Base-by-base conservation (phyloP, 208 protist species). In the Trypanosoma cruzi region DNA sequence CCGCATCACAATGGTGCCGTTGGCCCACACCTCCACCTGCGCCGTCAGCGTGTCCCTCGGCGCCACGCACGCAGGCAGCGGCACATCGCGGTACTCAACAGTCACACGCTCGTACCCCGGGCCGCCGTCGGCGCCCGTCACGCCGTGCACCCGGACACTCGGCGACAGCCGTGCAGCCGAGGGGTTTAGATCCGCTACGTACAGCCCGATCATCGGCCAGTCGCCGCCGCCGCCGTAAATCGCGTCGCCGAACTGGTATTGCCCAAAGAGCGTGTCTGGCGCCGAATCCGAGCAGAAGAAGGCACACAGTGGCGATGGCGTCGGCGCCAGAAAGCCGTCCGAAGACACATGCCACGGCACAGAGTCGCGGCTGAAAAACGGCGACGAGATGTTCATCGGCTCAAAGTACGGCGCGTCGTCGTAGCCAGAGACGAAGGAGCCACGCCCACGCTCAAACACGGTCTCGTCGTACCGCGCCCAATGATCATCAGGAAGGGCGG, bases 1-100 rank as follows among this genome's bases (percentile, higher is more conserved):
- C 28, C 82, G 78, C 61, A 88, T 76, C 36, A 88, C 64, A 57
- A 88, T 74, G 14, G 72, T 77, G 37, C 82, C 82, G 61, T 81
- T 69, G 0, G 58, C 44, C 56, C 70, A 80, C 44, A 85, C 67
- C 65, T 44, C 68, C 20, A 88, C 76, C 79, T 88, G 82, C 24
- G 82, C 79, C 28, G 70, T 88, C 44, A 88, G 69, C 26, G 36
- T 58, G 28, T 58, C 54, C 29, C 32, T 64, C 16, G n/a, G 5
- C 22, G 14, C 7, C n/a, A 18, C 20, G 13, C 44, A 49, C 11
- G 6, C 29, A 8, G 4, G 2, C 22, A 50, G 32, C 48, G 57
- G 65, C 42, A 78, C 59, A 18, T 54, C 34, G 24, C 37, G 46
- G 52, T 73, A 78, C 49, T 78, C 73, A 11, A 78, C 73, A 48